Conservation (phyloP, 352 stramenopile species). For the Phytophthora gonapodyides region DNA sequence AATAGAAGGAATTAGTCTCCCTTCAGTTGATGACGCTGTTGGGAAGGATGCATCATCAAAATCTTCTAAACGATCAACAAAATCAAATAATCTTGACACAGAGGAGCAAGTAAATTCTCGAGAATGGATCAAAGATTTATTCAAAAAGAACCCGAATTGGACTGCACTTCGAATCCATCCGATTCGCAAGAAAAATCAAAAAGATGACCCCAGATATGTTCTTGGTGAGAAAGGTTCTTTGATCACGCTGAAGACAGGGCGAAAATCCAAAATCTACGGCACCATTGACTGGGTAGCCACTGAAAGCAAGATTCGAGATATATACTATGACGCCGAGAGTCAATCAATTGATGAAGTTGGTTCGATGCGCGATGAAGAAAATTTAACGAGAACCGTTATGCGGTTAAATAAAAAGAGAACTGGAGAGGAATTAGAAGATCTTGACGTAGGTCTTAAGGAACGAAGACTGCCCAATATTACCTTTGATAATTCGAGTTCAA, state of each 20-base stretch:
- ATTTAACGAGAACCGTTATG: slow-evolving; percentile 6
- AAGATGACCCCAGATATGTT: slow-evolving; percentile 10
- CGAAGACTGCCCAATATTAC: background rate
- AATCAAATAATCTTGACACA: background rate
- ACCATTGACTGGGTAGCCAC: slow-evolving; percentile 21
- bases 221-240: too few species aligned
- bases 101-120: background rate
- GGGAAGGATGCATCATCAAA: too few species aligned
- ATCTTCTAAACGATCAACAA: slow-evolving; percentile 2
- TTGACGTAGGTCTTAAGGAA: background rate
- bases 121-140: background rate
- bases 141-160: slow-evolving; percentile 6
- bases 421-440: slow-evolving; percentile 2
- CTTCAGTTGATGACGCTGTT: too few species aligned
- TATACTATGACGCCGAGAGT: slow-evolving; percentile 16
- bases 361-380: slow-evolving; percentile 14
- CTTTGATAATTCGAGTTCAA: too few species aligned
- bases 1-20: too few species aligned
- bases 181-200: slow-evolving; percentile 8
- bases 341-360: slow-evolving; percentile 20
- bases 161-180: slow-evolving; percentile 3
- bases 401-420: slow-evolving; percentile 6
- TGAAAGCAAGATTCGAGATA: slow-evolving; percentile 9
- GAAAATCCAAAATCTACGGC: slow-evolving; percentile 2
- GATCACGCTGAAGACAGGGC: too few species aligned